Evolutionary conservation across 1,139 yeast genomes (phyloP).

Genomic region (Candida sp.): DNA sequence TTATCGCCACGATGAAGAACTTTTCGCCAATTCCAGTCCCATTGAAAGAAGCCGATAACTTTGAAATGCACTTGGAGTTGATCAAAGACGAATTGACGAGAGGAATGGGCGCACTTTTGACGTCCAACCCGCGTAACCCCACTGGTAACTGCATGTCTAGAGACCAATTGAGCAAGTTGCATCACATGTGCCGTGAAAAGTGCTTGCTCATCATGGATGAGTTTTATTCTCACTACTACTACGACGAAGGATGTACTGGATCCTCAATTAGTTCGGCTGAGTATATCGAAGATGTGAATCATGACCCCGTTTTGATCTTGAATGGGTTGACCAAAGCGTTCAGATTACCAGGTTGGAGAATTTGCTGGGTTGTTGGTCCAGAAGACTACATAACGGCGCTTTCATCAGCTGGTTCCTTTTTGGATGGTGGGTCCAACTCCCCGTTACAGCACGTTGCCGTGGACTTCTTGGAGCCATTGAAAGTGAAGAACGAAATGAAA

Average conservation of each 20-base stretch:
- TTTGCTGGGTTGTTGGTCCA: slow-evolving; percentile 72
- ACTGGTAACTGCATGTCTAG: slow-evolving; percentile 63
- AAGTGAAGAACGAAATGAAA: slow-evolving; percentile 58
- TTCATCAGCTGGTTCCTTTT: slow-evolving; percentile 65
- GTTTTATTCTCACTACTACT: slow-evolving; percentile 66
- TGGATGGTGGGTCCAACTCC: slow-evolving; percentile 71
- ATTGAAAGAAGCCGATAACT: slow-evolving; percentile 61
- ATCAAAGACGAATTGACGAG: slow-evolving; percentile 59
- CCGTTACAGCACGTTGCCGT: slow-evolving; percentile 71
- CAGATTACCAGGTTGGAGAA: slow-evolving; percentile 74
- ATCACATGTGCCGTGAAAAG: slow-evolving; percentile 58
- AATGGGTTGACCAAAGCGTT: slow-evolving; percentile 71
- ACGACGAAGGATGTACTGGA: slow-evolving; percentile 63
- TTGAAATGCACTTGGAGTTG: slow-evolving; percentile 60
- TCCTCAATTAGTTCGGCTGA: slow-evolving; percentile 60
- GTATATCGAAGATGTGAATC: slow-evolving; percentile 59
- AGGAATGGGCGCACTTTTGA: slow-evolving; percentile 65
- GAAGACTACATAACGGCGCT: slow-evolving; percentile 63
- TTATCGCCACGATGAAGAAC: slow-evolving; percentile 68
- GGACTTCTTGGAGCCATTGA: slow-evolving; percentile 57
- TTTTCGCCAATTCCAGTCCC: slow-evolving; percentile 75
- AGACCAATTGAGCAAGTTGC: slow-evolving; percentile 56
- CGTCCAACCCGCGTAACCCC: slow-evolving; percentile 72
- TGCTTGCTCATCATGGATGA: slow-evolving; percentile 73
- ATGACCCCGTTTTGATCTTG: slow-evolving; percentile 64